Conservation (phyloP, 2,329 filamentous ascomycete genomes). For the Nemania sp. region DNA sequence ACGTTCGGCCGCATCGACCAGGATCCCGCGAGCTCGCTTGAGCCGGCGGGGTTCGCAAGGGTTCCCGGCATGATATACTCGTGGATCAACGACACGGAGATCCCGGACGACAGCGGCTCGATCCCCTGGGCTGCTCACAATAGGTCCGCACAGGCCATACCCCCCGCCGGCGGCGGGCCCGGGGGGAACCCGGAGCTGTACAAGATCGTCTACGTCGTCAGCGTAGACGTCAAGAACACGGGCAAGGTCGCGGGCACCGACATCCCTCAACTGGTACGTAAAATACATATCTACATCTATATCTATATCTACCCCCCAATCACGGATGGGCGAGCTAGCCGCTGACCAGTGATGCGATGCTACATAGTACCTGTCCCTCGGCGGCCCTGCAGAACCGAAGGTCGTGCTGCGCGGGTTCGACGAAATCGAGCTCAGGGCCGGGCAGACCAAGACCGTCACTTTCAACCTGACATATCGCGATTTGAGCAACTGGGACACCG, state of each 20-base stretch:
- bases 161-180: constrained; percentile 54
- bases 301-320: not conserved
- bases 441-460: constrained; percentile 66
- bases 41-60: constrained; percentile 59
- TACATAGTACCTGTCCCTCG: constrained; percentile 71
- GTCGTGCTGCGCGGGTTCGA: constrained; percentile 79
- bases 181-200: constrained; percentile 70
- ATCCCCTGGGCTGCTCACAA: constrained; percentile 63
- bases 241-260: constrained; percentile 68
- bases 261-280: constrained; percentile 66
- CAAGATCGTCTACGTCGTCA: constrained; percentile 69
- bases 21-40: constrained; percentile 29
- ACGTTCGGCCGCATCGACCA: constrained; percentile 58
- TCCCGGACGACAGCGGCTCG: constrained; percentile 49
- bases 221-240: constrained; percentile 71
- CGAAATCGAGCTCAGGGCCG: constrained; percentile 70
- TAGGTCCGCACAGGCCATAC: constrained; percentile 59
- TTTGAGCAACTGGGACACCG: constrained; percentile 82
- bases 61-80: constrained; percentile 67
- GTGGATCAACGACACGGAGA: constrained; percentile 65
- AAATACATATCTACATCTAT: too few species aligned
- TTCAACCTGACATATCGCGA: constrained; percentile 78
- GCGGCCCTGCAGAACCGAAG: constrained; percentile 71
- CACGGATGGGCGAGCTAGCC: not conserved
- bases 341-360: not conserved